Percentiles rank a stretch among this genome's conserved stretches.
Evolutionary conservation across 208 protist genomes (phyloP).

Genomic region (Acanthamoeba lenticulata): DNA sequence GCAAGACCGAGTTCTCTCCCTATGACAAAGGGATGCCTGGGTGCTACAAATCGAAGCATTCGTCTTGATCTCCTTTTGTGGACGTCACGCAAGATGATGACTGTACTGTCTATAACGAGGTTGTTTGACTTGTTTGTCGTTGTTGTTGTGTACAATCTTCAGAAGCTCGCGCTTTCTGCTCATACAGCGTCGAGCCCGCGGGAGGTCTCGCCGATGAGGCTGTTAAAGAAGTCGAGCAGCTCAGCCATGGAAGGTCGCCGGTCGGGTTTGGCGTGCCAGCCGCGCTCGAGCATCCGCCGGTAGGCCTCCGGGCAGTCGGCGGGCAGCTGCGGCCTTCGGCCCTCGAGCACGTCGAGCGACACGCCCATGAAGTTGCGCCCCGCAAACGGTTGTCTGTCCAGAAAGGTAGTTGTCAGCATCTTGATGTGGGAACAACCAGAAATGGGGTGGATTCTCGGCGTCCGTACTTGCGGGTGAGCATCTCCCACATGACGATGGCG

Average conservation of each 20-base stretch:
- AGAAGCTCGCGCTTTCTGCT: too few relatives aligned
- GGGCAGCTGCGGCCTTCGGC: neutral
- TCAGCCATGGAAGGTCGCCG: neutral
- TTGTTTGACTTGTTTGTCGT: too few relatives aligned
- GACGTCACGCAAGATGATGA: too few relatives aligned
- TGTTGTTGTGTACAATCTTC: too few relatives aligned
- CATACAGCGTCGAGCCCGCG: neutral
- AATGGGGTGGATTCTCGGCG: neutral
- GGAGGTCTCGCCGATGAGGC: neutral
- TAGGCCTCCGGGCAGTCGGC: neutral
- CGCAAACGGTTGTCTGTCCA: conserved; percentile 37
- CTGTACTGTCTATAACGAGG: too few relatives aligned
- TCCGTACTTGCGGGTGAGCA: conserved; percentile 30
- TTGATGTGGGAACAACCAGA: neutral
- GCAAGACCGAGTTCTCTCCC: too few relatives aligned
- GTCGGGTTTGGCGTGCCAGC: conserved; percentile 35
- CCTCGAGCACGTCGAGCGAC: conserved; percentile 30
- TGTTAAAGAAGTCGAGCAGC: conserved; percentile 10
- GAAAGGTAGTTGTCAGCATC: neutral
- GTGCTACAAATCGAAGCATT: too few relatives aligned
- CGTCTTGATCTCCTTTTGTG: too few relatives aligned
- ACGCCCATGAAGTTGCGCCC: conserved; percentile 61
- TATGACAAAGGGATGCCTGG: too few relatives aligned
- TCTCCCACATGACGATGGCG: conserved; percentile 50
- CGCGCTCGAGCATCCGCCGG: neutral